A percentile compares a stretch with the other conserved stretches of the same genome.
Evolutionary conservation across 805 yeast genomes (phyloP).

Genomic region (Candida khao-thaluensis): DNA sequence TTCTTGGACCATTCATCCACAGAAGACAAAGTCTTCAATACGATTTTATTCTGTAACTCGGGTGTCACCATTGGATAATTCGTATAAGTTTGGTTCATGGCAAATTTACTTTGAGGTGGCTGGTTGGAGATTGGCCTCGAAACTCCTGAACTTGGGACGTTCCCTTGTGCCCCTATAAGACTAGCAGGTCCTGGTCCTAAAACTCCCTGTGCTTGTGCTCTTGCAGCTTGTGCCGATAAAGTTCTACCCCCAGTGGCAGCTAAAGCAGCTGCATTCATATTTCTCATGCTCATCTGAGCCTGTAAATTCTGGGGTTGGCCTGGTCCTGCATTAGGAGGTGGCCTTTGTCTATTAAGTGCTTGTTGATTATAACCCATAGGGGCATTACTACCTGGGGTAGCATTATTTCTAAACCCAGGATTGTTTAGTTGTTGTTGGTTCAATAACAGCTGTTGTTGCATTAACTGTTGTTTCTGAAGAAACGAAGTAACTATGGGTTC

Average conservation of each 20-base stretch:
- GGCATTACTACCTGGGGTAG: not conserved
- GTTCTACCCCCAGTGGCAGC: slow-evolving; percentile 10
- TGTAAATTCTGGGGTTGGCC: slow-evolving; percentile 10
- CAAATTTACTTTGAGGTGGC: slow-evolving; percentile 8
- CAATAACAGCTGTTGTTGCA: slow-evolving; percentile 17
- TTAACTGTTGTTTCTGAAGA: slow-evolving; percentile 34
- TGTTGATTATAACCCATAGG: slow-evolving; percentile 15
- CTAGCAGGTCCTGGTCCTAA: not conserved
- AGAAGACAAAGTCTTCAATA: slow-evolving; percentile 25
- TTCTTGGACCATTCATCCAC: slow-evolving; percentile 56
- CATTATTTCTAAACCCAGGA: slow-evolving; percentile 3
- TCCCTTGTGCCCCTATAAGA: not conserved
- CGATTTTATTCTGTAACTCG: slow-evolving; percentile 23
- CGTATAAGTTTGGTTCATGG: slow-evolving; percentile 8
- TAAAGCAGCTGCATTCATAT: slow-evolving; percentile 11
- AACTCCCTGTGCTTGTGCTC: not conserved
- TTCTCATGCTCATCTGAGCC: slow-evolving; percentile 12
- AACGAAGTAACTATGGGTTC: slow-evolving; percentile 41
- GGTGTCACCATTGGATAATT: slow-evolving; percentile 37
- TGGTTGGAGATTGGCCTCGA: not conserved
- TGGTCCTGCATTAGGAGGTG: slow-evolving; percentile 3
- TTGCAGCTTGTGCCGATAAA: not conserved
- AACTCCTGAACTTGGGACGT: not conserved
- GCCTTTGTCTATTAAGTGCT: slow-evolving; percentile 15
- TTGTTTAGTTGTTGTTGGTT: slow-evolving; percentile 10